Evolutionary conservation across 345 rosid species (phyloP), one percentile per base, ranked within the genome.

Genomic region (Melastoma malabathricum): DNA sequence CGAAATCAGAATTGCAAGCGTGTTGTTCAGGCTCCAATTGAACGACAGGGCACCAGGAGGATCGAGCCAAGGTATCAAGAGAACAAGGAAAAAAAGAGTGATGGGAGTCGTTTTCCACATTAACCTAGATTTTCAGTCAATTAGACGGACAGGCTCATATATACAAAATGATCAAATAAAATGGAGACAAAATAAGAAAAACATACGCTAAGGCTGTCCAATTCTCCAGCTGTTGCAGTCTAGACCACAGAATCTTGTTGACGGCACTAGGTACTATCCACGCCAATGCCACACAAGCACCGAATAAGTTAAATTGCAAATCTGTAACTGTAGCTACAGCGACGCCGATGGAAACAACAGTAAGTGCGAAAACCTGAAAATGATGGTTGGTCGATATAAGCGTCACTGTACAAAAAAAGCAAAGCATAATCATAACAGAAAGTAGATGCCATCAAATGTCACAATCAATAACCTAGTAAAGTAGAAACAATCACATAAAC

Each of bases 81-180:
- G 58, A 23, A 79, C 81, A 27, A 92, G 88, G 68, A 82, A 92
- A 68, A 82, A 64, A 63, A 92, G 66, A 51, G 95, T 87, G 64
- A 92, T 75, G 10, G 98, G 98, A 0, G 98, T 84, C 13, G 96
- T 92, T 75, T 77, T 87, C 98, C 97, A 92, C 97, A 87, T 92
- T 61, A 92, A 81, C 73, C 98, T 92, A 57, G 18, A 48, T 63
- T 54, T 55, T 52, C 49, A 13, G 43, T 31, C 10, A 5, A 31
- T 31, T 31, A 31, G 38, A 31, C 38, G 2, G 38, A 31, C 38
- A 31, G 38, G 38, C 7, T 31, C 38, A 31, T 31, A 31, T 5
- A 31, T 31, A 31, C 38, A 31, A 31, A 31, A 31, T 31, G 38
- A 1, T 31, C 18, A 51, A 43, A 50, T 15, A 5, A 51, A 43